These are phyloP conservation scores for Arbutus unedo DNA, from an alignment of 148 eudicot genomes.

Conservation along the genomic window DNA sequence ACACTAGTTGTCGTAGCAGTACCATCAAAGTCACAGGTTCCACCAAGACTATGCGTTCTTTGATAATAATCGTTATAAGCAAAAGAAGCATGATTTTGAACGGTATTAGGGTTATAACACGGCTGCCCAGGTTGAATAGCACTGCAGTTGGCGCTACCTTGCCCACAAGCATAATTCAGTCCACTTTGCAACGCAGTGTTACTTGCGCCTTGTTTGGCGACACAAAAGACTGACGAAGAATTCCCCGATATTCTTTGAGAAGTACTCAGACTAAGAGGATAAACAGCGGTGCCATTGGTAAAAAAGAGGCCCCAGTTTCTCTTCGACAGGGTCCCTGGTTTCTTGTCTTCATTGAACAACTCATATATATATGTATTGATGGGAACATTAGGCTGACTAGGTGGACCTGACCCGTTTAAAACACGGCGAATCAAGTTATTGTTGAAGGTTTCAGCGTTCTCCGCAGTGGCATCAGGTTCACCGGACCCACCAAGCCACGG, in stretches of 20 bases:
- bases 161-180: slow-evolving; percentile 94
- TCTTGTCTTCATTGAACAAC: slow-evolving; percentile 78
- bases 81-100: slow-evolving; percentile 85
- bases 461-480: slow-evolving; percentile 70
- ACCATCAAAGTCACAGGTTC: slow-evolving; percentile 92
- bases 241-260: slow-evolving; percentile 38
- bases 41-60: slow-evolving; percentile 68
- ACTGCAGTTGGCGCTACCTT: slow-evolving; percentile 75
- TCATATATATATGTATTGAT: slow-evolving; percentile 83
- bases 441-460: slow-evolving; percentile 68
- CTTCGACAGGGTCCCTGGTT: slow-evolving; percentile 73
- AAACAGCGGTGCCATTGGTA: slow-evolving; percentile 70
- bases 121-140: slow-evolving; percentile 80
- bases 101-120: slow-evolving; percentile 77
- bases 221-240: slow-evolving; percentile 59
- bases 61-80: slow-evolving; percentile 96
- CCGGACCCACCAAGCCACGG: slow-evolving; percentile 73
- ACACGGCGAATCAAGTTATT: slow-evolving; percentile 76
- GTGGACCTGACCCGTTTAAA: slow-evolving; percentile 78
- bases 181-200: slow-evolving; percentile 55
- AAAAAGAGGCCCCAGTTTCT: slow-evolving; percentile 73
- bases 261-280: slow-evolving; percentile 49
- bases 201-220: slow-evolving; percentile 63
- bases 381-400: slow-evolving; percentile 70
- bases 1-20: slow-evolving; percentile 55